phyloP scores from a whole-genome alignment of 768 basidiomycete species.

The Podaxis sp. region DNA sequence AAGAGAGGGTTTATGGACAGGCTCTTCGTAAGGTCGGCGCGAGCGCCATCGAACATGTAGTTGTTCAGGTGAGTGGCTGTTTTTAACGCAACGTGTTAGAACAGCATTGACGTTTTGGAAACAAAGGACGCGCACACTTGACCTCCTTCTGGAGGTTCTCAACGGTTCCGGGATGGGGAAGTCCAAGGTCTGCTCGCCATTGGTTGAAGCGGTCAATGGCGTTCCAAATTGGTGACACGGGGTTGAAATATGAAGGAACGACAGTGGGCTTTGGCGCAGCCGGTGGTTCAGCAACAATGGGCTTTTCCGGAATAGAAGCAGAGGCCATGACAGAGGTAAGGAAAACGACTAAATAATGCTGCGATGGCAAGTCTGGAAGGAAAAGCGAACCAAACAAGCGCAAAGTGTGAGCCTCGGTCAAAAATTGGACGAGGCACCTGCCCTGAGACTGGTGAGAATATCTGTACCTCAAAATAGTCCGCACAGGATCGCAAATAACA shows the following conservation, averaged over 20 bases:
- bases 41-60: constrained; percentile 95
- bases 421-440: neutral
- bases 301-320: constrained; percentile 40
- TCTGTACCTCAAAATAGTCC: neutral
- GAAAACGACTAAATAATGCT: constrained; percentile 23
- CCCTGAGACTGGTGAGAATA: constrained; percentile 2
- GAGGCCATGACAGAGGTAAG: constrained; percentile 40
- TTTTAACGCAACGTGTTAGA: constrained; percentile 10
- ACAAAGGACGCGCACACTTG: constrained; percentile 58
- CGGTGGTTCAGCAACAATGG: constrained; percentile 33
- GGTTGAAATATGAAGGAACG: constrained; percentile 39
- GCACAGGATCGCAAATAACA: neutral
- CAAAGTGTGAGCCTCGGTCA: constrained; percentile 21
- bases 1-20: constrained; percentile 94
- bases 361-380: constrained; percentile 28
- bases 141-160: constrained; percentile 94
- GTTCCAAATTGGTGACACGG: constrained; percentile 61
- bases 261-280: constrained; percentile 35
- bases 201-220: constrained; percentile 71
- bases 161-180: constrained; percentile 89
- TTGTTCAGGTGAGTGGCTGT: constrained; percentile 89
- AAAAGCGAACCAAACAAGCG: constrained; percentile 38
- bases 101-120: neutral
- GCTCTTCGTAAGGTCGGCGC: constrained; percentile 93
- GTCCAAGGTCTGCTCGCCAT: constrained; percentile 79